phyloP scores from a whole-genome alignment of 2,329 filamentous ascomycete genomes.

The Arthrobotrys iridis region DNA sequence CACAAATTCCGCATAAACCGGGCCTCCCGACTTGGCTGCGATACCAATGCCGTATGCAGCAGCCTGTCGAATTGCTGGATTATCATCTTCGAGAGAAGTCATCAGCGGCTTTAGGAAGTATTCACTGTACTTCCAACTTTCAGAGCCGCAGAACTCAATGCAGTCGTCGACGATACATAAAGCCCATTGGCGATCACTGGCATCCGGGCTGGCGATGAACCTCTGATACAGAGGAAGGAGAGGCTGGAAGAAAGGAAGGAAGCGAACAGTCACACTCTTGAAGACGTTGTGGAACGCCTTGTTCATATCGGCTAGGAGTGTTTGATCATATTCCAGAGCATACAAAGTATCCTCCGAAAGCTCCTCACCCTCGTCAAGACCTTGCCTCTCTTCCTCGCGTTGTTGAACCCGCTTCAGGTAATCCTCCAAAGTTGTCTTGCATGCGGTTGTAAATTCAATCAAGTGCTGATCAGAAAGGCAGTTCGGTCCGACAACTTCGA shows the following conservation, averaged over 20 bases:
- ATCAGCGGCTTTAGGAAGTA: slow-evolving; percentile 88
- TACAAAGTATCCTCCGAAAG: slow-evolving; percentile 85
- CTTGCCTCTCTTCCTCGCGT: slow-evolving; percentile 83
- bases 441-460: slow-evolving; percentile 85
- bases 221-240: slow-evolving; percentile 84
- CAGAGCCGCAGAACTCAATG: slow-evolving; percentile 90
- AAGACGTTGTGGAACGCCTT: slow-evolving; percentile 99
- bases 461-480: slow-evolving; percentile 82
- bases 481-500: slow-evolving; percentile 89
- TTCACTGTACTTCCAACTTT: slow-evolving; percentile 85
- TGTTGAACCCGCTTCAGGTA: slow-evolving; percentile 87
- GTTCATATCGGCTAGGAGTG: slow-evolving; percentile 97
- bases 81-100: slow-evolving; percentile 83
- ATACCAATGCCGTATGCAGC: slow-evolving; percentile 96
- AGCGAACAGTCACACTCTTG: slow-evolving; percentile 88
- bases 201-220: slow-evolving; percentile 82
- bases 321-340: slow-evolving; percentile 97
- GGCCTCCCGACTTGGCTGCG: slow-evolving; percentile 89
- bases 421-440: slow-evolving; percentile 85
- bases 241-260: slow-evolving; percentile 87
- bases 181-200: slow-evolving; percentile 97
- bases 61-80: slow-evolving; percentile 92
- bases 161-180: slow-evolving; percentile 99
- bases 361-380: slow-evolving; percentile 88
- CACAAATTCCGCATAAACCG: slow-evolving; percentile 86